Percentiles rank a stretch among this genome's conserved stretches.
Conservation (phyloP, 208 protist species). For the Wallacemonas sp. region DNA sequence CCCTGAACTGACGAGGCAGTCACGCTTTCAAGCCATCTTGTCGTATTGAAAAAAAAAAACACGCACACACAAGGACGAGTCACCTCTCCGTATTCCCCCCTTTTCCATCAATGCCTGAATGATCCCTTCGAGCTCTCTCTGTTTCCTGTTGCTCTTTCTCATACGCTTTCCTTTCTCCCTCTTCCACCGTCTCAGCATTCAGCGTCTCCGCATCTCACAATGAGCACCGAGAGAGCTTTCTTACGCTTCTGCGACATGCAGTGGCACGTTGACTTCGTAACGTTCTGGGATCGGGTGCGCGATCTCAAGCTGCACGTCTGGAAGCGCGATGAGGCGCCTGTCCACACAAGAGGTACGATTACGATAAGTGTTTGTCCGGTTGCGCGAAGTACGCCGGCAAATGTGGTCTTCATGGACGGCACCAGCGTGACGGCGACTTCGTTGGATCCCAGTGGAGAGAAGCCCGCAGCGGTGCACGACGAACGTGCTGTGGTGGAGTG, state of each 20-base stretch:
- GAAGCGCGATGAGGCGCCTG: conserved; percentile 45
- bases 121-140: too few species aligned
- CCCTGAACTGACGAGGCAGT: too few species aligned
- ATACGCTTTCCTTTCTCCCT: too few species aligned
- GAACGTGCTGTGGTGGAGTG: not conserved
- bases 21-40: too few species aligned
- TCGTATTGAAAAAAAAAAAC: too few species aligned
- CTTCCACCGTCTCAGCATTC: too few species aligned
- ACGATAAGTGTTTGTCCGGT: conserved; percentile 22
- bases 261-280: conserved; percentile 41
- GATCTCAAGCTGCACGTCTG: conserved; percentile 50
- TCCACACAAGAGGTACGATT: conserved; percentile 24
- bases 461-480: conserved; percentile 1
- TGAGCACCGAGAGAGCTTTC: too few species aligned
- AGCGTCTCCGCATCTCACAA: too few species aligned
- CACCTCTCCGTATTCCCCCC: too few species aligned
- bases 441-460: not conserved
- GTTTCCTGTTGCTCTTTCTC: too few species aligned
- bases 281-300: conserved; percentile 63
- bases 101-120: too few species aligned
- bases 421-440: conserved; percentile 17
- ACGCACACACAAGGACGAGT: too few species aligned
- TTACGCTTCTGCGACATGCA: conserved; percentile 34
- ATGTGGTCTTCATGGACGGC: conserved; percentile 31
- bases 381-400: conserved; percentile 18